Conservation (phyloP, 495 filamentous ascomycete species). For the Penicillium riverlandense region DNA sequence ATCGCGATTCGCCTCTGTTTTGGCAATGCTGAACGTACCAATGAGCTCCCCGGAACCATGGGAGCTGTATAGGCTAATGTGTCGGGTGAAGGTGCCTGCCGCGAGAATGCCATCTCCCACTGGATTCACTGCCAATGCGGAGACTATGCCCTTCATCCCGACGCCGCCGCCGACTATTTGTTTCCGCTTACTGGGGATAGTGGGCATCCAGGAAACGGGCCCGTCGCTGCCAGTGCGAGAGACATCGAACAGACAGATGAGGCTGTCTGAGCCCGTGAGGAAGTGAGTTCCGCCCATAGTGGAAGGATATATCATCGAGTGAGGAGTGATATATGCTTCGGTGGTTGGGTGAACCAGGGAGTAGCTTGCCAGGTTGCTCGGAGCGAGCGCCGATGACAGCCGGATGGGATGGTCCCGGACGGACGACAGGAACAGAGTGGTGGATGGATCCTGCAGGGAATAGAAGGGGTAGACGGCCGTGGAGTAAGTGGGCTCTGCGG, state of each 20-base stretch:
- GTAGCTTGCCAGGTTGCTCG: constrained; percentile 52
- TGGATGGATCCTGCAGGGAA: constrained; percentile 54
- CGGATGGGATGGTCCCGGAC: constrained; percentile 68
- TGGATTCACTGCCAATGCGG: constrained; percentile 50
- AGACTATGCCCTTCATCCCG: constrained; percentile 80
- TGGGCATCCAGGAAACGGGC: constrained; percentile 56
- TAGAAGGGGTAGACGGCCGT: constrained; percentile 68
- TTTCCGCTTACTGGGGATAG: constrained; percentile 68
- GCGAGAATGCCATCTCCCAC: constrained; percentile 55
- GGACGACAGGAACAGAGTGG: constrained; percentile 62
- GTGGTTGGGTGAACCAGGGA: constrained; percentile 65
- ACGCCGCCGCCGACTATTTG: constrained; percentile 60
- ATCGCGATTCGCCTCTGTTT: constrained; percentile 28
- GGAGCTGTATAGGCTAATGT: constrained; percentile 69
- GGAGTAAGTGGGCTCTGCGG: constrained; percentile 64
- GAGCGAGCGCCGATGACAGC: constrained; percentile 52
- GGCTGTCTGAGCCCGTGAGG: constrained; percentile 66
- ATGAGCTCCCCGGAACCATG: constrained; percentile 58
- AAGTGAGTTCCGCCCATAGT: constrained; percentile 49
- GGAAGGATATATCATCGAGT: constrained; percentile 62
- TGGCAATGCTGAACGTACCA: constrained; percentile 53
- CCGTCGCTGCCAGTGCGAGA: constrained; percentile 51
- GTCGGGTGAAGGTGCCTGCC: constrained; percentile 73
- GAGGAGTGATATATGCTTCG: constrained; percentile 69
- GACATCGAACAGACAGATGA: constrained; percentile 73